Evolutionary conservation across 2,329 filamentous ascomycete species (phyloP).

Genomic region (Cryphonectria japonica): DNA sequence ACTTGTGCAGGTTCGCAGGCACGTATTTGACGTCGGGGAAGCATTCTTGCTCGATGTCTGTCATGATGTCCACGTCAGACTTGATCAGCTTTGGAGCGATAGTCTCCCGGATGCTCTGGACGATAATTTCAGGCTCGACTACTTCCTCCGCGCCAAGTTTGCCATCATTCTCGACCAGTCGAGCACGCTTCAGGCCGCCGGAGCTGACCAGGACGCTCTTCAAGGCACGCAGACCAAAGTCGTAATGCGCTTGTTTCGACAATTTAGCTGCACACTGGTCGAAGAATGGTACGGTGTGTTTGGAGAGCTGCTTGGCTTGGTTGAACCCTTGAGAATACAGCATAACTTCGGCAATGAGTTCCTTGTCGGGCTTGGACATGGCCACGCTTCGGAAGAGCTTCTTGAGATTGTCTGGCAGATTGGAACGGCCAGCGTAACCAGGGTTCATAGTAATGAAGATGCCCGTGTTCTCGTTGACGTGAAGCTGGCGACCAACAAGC

Average conservation of each 20-base stretch:
- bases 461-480: conserved; percentile 89
- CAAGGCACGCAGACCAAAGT: conserved; percentile 94
- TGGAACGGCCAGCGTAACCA: conserved; percentile 96
- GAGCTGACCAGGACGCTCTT: conserved; percentile 99
- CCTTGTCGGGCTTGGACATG: conserved; percentile 99
- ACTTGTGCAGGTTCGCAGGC: conserved; percentile 78
- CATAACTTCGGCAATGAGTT: conserved; percentile 99
- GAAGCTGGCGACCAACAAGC: conserved; percentile 86
- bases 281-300: conserved; percentile 97
- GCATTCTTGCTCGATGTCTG: conserved; percentile 77
- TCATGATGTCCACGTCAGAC: conserved; percentile 87
- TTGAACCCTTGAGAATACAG: conserved; percentile 99
- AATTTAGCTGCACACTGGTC: conserved; percentile 81
- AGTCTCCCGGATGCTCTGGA: conserved; percentile 97
- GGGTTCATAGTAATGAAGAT: conserved; percentile 99
- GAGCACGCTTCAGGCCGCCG: conserved; percentile 87
- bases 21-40: conserved; percentile 95
- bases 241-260: conserved; percentile 97
- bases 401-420: conserved; percentile 98
- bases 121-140: conserved; percentile 95
- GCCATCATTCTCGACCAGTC: conserved; percentile 64
- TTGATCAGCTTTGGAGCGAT: conserved; percentile 97
- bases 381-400: conserved; percentile 99
- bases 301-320: conserved; percentile 90
- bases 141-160: conserved; percentile 68